Evolutionary conservation across 2,329 filamentous ascomycete species (phyloP).

Genomic region (Pseudomassariella vexata): DNA sequence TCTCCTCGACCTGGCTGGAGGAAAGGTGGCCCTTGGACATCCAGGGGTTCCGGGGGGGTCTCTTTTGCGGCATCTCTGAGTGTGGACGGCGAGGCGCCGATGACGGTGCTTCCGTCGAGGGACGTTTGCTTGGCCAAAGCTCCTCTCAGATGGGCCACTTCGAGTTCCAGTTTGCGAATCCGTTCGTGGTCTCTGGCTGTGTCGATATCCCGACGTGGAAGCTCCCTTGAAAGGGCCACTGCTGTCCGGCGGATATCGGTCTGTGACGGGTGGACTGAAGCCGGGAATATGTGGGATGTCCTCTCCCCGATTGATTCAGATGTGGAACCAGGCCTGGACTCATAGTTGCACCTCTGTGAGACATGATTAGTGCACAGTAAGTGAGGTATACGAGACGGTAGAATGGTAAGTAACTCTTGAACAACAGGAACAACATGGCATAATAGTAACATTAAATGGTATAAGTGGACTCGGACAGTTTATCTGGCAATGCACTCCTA

Average conservation of each 20-base stretch:
- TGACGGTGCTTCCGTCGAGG: conserved; percentile 46
- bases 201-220: conserved; percentile 27
- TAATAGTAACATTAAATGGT: too few relatives aligned
- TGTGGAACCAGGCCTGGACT: conserved; percentile 35
- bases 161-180: conserved; percentile 53
- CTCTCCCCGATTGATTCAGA: conserved; percentile 32
- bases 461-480: too few relatives aligned
- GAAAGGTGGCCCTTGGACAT: conserved; percentile 23
- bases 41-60: conserved; percentile 30
- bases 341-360: conserved; percentile 20
- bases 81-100: conserved; percentile 37
- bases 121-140: conserved; percentile 41
- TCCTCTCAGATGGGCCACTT: conserved; percentile 51
- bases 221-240: too few relatives aligned
- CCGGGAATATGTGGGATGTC: too few relatives aligned
- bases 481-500: too few relatives aligned
- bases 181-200: conserved; percentile 47
- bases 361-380: too few relatives aligned
- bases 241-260: conserved; percentile 25
- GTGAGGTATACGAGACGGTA: too few relatives aligned
- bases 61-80: conserved; percentile 36
- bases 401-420: too few relatives aligned
- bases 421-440: too few relatives aligned
- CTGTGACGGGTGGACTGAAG: too few relatives aligned
- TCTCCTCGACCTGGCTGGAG: conserved; percentile 24